phyloP scores from a whole-genome alignment of 352 stramenopile genomes.

The Globisporangium okanoganense region DNA sequence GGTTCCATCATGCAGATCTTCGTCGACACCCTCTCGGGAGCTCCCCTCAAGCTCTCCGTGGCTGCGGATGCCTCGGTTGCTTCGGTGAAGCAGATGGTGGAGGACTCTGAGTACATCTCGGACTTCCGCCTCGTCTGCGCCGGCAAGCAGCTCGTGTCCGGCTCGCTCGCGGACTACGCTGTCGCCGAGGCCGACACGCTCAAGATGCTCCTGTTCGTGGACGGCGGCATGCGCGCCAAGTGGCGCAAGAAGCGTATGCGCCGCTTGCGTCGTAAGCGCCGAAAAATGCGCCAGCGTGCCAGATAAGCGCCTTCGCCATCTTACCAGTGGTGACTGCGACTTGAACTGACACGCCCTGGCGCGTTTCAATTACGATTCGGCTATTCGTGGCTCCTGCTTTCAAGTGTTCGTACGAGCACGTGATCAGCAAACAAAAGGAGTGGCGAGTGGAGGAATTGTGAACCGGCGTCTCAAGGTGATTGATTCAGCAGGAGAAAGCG shows the following conservation, averaged over 20 bases:
- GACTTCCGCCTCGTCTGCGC: conserved; percentile 90
- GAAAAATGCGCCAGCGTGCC: conserved; percentile 99
- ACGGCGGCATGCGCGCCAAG: conserved; percentile 95
- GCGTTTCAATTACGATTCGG: too few relatives aligned
- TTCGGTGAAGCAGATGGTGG: conserved; percentile 91
- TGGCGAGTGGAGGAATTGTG: too few relatives aligned
- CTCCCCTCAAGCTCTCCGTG: conserved; percentile 76
- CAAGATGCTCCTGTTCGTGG: conserved; percentile 89
- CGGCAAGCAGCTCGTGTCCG: conserved; percentile 69
- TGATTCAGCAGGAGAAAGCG: not conserved
- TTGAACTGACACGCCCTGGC: not conserved
- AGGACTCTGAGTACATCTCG: conserved; percentile 94
- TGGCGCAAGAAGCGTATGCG: conserved; percentile 99
- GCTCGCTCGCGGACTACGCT: conserved; percentile 90
- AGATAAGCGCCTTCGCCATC: conserved; percentile 85
- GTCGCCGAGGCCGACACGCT: conserved; percentile 91
- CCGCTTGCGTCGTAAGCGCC: conserved; percentile 96
- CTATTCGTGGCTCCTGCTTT: too few relatives aligned
- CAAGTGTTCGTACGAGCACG: too few relatives aligned
- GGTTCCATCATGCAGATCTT: conserved; percentile 93
- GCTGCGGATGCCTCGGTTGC: conserved; percentile 88
- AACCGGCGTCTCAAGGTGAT: too few relatives aligned
- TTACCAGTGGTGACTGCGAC: not conserved
- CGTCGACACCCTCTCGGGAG: conserved; percentile 86
- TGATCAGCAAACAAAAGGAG: too few relatives aligned